These are phyloP conservation scores for Neopestalotiopsis clavispora DNA, from an alignment of 2,329 filamentous ascomycete species.

Conservation along the genomic window DNA sequence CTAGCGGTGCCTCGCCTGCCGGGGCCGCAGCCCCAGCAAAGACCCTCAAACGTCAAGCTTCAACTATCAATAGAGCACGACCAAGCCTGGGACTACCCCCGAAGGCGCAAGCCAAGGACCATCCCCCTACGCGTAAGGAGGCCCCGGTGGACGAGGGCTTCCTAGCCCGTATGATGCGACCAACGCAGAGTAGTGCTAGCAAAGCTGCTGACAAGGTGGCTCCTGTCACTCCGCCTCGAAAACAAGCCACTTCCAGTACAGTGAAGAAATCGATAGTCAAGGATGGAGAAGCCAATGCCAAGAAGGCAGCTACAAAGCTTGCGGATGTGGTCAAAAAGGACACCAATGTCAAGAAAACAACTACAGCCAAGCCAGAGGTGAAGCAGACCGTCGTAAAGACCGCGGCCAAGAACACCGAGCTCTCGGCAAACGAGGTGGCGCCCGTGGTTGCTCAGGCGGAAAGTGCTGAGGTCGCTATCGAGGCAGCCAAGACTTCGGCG, in stretches of 20 bases:
- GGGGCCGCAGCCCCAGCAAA: slow-evolving; percentile 32
- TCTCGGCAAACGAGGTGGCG: slow-evolving; percentile 31
- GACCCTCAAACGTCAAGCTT: slow-evolving; percentile 49
- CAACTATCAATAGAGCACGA: slow-evolving; percentile 48
- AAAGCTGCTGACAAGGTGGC: slow-evolving; percentile 68
- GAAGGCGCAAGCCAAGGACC: slow-evolving; percentile 58
- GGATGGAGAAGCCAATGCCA: slow-evolving; percentile 28
- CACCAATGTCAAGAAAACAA: slow-evolving; percentile 8
- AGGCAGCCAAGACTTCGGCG: slow-evolving; percentile 17
- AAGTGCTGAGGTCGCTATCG: slow-evolving; percentile 19
- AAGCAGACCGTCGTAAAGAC: slow-evolving; percentile 21
- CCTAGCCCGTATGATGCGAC: slow-evolving; percentile 81
- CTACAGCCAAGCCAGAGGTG: slow-evolving; percentile 10
- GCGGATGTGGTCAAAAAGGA: slow-evolving; percentile 30
- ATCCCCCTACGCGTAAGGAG: slow-evolving; percentile 52
- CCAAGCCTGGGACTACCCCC: slow-evolving; percentile 64
- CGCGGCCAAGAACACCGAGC: slow-evolving; percentile 21
- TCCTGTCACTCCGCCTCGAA: slow-evolving; percentile 54
- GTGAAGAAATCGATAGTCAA: slow-evolving; percentile 26
- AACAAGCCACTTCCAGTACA: slow-evolving; percentile 26
- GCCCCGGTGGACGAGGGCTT: slow-evolving; percentile 71
- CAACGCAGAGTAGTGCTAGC: slow-evolving; percentile 70
- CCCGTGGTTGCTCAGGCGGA: slow-evolving; percentile 25
- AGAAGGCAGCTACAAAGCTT: slow-evolving; percentile 31
- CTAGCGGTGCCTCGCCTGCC: slow-evolving; percentile 41